A percentile compares a stretch with the other conserved stretches of the same genome.
phyloP scores from a whole-genome alignment of 1,284 basidiomycete genomes.

The Pseudomicrostroma phylloplanum region DNA sequence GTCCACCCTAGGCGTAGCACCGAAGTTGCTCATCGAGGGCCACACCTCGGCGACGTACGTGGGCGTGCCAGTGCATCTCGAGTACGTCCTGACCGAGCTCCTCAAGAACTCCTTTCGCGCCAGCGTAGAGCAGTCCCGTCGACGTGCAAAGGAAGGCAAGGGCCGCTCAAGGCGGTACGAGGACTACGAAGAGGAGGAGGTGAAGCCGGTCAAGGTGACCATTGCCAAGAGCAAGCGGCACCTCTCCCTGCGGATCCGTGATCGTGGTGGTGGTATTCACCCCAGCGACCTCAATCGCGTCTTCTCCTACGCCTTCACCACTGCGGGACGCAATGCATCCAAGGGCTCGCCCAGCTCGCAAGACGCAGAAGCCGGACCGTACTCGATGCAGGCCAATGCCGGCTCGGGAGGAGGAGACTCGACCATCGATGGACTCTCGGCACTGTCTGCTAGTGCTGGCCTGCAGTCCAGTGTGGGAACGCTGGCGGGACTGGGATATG shows the following conservation, averaged over 20 bases:
- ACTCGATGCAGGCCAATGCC: constrained; percentile 60
- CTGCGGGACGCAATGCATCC: constrained; percentile 52
- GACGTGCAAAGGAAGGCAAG: constrained; percentile 2
- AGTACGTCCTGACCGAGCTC: constrained; percentile 65
- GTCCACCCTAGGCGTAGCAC: constrained; percentile 71
- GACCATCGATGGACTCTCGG: neutral
- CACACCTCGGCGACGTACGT: constrained; percentile 53
- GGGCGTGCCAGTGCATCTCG: constrained; percentile 79
- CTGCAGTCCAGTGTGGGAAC: constrained; percentile 69
- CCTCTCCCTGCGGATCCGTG: constrained; percentile 71
- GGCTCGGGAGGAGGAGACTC: constrained; percentile 55
- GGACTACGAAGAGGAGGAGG: constrained; percentile 17
- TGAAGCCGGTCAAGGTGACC: constrained; percentile 66
- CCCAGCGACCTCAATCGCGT: constrained; percentile 68
- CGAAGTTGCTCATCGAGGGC: constrained; percentile 48
- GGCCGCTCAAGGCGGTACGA: constrained; percentile 32
- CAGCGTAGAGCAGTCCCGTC: constrained; percentile 53
- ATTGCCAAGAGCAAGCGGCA: constrained; percentile 60
- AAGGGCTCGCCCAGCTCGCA: neutral
- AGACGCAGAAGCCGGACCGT: constrained; percentile 55
- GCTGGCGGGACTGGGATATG: constrained; percentile 66
- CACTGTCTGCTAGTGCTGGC: constrained; percentile 49
- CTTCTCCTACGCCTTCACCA: constrained; percentile 86
- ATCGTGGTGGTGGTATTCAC: constrained; percentile 76
- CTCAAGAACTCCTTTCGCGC: constrained; percentile 83